Base-by-base conservation (phyloP, 1,139 yeast genomes). In the Geotrichum armillariae region DNA sequence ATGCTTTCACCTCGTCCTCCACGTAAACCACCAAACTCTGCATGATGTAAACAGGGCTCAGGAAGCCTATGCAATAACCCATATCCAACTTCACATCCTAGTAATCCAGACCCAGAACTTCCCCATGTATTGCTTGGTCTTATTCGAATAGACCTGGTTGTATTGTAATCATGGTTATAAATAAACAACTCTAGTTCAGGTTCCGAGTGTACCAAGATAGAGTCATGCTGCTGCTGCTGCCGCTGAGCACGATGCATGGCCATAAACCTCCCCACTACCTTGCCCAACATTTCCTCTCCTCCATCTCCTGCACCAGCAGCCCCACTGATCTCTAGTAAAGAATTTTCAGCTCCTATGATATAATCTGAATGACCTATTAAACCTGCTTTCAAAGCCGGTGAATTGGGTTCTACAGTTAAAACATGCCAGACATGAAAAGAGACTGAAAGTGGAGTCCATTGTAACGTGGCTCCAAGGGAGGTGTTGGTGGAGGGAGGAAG, bases 51-150 rank as follows among this genome's bases (percentile, higher is more conserved):
- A 17, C 14, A 29, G 42, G 48, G 53, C 80, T 11, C 85, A 1
- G 96, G 96, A 16, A 93, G 71, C 57, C 95, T 74, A 64, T 93
- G 98, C 48, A 93, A 72, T 50, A 86, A 74, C 0, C 98, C 98
- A 63, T 90, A 91, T 0, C 97, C 98, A 9, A 93, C 95, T 58
- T 91, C 96, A 68, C 97, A 91, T 1, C 99, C 99, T 39, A 93
- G 72, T 33, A 90, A 73, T 0, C 96, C 96, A 55, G 74, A 77
- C 1, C 86, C 85, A 55, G 74, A 77, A 1, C 86, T 85, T 20
- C 85, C 85, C 81, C 83, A 79, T 21, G 64, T 64, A 9, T 69
- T 70, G 54, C 76, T 75, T 2, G 91, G 89, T 49, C 80, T 74
- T 20, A 91, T 89, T 0, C 89, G 80, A 3, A 91, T 95, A 0